A percentile compares a stretch with the other conserved stretches of the same genome.
These are phyloP conservation scores for Pichia sp. DNA, from an alignment of 1,139 yeast species.

Conservation along the genomic window DNA sequence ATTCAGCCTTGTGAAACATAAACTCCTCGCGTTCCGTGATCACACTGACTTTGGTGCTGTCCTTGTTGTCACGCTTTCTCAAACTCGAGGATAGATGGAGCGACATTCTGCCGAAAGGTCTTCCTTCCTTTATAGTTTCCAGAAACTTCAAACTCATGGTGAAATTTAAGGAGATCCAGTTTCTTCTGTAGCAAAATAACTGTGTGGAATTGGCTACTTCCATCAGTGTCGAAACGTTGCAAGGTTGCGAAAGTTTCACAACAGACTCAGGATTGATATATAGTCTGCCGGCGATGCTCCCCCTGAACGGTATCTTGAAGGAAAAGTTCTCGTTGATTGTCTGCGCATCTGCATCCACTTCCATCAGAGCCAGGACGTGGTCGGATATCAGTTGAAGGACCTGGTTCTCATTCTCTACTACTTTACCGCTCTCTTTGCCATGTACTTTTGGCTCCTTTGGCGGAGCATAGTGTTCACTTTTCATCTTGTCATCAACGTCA, in stretches of 20 bases:
- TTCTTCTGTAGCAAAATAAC: slow-evolving; percentile 16
- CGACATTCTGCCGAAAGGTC: neutral
- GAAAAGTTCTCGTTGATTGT: neutral
- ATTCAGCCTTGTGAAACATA: neutral
- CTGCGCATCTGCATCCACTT: neutral
- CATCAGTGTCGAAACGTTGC: neutral
- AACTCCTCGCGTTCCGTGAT: slow-evolving; percentile 5
- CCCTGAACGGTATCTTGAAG: neutral
- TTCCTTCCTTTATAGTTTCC: neutral
- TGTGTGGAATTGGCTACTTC: slow-evolving; percentile 1
- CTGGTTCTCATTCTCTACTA: neutral
- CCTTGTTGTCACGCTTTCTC: slow-evolving; percentile 3
- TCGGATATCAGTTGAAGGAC: neutral
- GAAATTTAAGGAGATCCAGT: slow-evolving; percentile 10
- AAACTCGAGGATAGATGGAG: neutral
- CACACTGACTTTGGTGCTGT: neutral
- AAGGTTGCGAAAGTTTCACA: neutral
- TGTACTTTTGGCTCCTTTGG: neutral
- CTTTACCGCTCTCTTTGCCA: neutral
- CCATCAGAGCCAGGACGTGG: neutral
- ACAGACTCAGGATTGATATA: slow-evolving; percentile 12
- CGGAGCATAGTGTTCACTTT: neutral
- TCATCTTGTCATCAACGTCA: neutral
- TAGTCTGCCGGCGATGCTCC: slow-evolving; percentile 9
- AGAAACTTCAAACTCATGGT: neutral